Base-by-base conservation (phyloP, 2,329 filamentous ascomycete genomes). In the Thelonectria olida region DNA sequence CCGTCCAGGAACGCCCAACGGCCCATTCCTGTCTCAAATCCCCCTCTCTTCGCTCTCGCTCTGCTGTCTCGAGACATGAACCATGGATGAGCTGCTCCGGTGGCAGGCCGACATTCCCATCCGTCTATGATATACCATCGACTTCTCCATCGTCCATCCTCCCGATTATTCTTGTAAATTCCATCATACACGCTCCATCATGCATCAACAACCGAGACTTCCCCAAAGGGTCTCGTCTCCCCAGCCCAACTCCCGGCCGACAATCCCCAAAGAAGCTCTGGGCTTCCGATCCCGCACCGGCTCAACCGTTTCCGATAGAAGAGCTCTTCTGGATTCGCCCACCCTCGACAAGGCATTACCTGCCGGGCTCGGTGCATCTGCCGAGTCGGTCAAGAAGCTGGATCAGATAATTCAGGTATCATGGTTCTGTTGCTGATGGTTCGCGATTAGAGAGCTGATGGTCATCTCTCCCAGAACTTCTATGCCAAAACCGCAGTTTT, bases 331-430 rank as follows among this genome's bases (percentile, higher is more conserved):
- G 49, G 72, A 84, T 68, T 82, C 84, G 62, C 83, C 85, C 60
- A 81, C 85, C 25, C 80, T 78, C 64, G 78, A 80, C 27, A 79
- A 78, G 47, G 76, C 77, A 57, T 73, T 76, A 44, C 74, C 80
- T 42, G 77, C 72, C 23, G 31, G 31, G 31, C 7, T 34, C 9
- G 80, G 82, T 23, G 85, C 87, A 47, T 87, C 85, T 55, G 85
- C 83, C 70, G 92, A 95, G 67, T 87, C 88, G 5, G 80, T 90
- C 75, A 88, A 85, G 79, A 96, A 96, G 81, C 84, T 97, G 69
- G 96, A 96, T 76, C 93, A 97, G 80, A 96, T 98, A 73, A 90
- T 97, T 71, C 92, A 96, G 86, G 93, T 96, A 71, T 47, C 72
- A 66, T 25, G 28, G 19, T 45, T 27, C 12, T 34, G 34, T 12